Base-by-base conservation (phyloP, 164 flowering plant species). In the Aristolochia contorta region DNA sequence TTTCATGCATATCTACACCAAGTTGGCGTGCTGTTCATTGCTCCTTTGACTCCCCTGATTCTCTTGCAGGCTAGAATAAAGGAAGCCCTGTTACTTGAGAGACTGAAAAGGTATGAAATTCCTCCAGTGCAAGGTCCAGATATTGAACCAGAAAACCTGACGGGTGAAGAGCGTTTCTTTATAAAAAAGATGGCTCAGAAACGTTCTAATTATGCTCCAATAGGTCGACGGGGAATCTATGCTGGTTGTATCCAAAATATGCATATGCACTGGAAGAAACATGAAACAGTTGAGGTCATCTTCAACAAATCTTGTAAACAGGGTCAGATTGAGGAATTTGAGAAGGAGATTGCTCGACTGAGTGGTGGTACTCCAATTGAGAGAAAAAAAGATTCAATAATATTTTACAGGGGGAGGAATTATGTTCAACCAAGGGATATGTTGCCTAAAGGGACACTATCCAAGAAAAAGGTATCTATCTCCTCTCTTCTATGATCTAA, bases 211-310 rank as follows among this genome's bases (percentile, higher is more conserved):
- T 91, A 91, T 72, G 89, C 76, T 2, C 93, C 84, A 33, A 71
- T 92, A 68, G 96, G 98, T 53, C 76, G 85, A 76, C 77, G 98
- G 79, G 98, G 96, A 43, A 49, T 92, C 22, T 89, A 82, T 75
- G 98, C 96, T 47, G 98, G 98, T n/a, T 89, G 89, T 63, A 81
- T 92, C 69, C 91, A 86, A 13, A 91, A 91, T 61, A 91, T 91
- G 97, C 96, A 91, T 69, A 67, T 92, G 82, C 95, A 92, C 62
- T 92, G 98, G 98, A 92, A 92, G 78, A 87, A 80, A 58, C 98
- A 92, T 62, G 98, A 92, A 72, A 92, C 96, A 16, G 91, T 89
- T n/a, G 79, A 92, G 73, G 93, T 89, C 67, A 74, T 87, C 32
- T 89, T 87, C 80, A 89, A 87, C 80, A 89, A 87, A 62, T 81